These are phyloP conservation scores for Phytophthora brassicae DNA, from an alignment of 352 stramenopile species.

Conservation along the genomic window DNA sequence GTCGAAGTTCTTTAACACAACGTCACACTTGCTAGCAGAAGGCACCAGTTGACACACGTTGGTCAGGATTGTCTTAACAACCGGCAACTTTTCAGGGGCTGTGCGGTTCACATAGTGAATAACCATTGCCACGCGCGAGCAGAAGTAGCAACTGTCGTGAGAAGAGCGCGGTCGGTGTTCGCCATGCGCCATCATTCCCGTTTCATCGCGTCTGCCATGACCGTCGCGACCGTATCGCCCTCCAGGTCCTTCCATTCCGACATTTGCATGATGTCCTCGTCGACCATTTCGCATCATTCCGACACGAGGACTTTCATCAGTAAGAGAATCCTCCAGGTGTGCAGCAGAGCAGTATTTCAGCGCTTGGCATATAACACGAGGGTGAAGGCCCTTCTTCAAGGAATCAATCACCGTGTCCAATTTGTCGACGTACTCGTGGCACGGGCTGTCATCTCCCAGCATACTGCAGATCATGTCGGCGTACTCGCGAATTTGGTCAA, in stretches of 20 bases:
- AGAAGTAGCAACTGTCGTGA: slow-evolving; percentile 53
- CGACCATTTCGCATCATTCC: slow-evolving; percentile 32
- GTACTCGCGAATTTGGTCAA: slow-evolving; percentile 50
- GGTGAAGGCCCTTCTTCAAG: slow-evolving; percentile 44
- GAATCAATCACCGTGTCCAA: slow-evolving; percentile 51
- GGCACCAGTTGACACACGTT: slow-evolving; percentile 50
- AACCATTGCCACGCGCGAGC: slow-evolving; percentile 40
- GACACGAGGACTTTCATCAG: slow-evolving; percentile 20
- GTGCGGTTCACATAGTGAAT: slow-evolving; percentile 50
- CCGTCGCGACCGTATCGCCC: slow-evolving; percentile 3
- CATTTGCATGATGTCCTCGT: slow-evolving; percentile 20
- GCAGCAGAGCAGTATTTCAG: slow-evolving; percentile 42
- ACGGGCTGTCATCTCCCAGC: slow-evolving; percentile 49
- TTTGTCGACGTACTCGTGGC: slow-evolving; percentile 46
- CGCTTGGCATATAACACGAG: slow-evolving; percentile 45
- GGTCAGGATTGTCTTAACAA: slow-evolving; percentile 50
- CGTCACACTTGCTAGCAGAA: slow-evolving; percentile 49
- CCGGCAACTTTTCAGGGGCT: slow-evolving; percentile 42
- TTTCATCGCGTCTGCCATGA: not conserved
- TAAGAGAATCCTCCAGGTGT: not conserved
- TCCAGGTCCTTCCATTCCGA: slow-evolving; percentile 18
- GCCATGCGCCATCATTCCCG: slow-evolving; percentile 7
- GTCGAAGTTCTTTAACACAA: slow-evolving; percentile 58
- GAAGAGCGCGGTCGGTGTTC: slow-evolving; percentile 11
- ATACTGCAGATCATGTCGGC: slow-evolving; percentile 60